Percentiles rank a stretch among this genome's conserved stretches.
These are phyloP conservation scores for Daedaleopsis nitida DNA, from an alignment of 768 basidiomycete species.

Conservation along the genomic window DNA sequence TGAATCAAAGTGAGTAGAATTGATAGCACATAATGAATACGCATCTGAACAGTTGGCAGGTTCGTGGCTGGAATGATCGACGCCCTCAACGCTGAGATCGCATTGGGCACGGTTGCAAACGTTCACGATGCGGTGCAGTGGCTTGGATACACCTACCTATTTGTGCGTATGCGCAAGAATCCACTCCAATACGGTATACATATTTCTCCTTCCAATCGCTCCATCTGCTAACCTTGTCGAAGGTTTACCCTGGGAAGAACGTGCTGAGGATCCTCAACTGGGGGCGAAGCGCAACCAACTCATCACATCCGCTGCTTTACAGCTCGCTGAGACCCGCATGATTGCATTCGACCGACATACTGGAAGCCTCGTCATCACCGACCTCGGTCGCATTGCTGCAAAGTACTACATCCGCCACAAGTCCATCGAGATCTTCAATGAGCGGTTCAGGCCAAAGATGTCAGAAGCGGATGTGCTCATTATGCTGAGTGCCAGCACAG, in stretches of 20 bases:
- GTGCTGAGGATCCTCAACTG: constrained; percentile 72
- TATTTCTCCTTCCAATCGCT: neutral
- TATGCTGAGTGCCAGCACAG: constrained; percentile 88
- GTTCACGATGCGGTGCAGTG: constrained; percentile 86
- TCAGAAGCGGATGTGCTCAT: constrained; percentile 88
- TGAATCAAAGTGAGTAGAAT: constrained; percentile 78
- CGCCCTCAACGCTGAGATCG: constrained; percentile 92
- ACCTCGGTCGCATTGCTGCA: constrained; percentile 93
- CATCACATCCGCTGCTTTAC: constrained; percentile 63
- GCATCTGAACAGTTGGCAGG: constrained; percentile 29
- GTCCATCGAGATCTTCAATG: constrained; percentile 87
- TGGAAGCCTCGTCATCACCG: constrained; percentile 73
- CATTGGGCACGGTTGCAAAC: constrained; percentile 91
- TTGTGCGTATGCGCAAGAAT: constrained; percentile 92
- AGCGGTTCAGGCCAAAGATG: constrained; percentile 78
- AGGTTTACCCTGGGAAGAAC: constrained; percentile 77
- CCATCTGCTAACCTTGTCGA: neutral
- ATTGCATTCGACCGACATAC: constrained; percentile 66
- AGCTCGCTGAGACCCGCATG: constrained; percentile 76
- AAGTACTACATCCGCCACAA: constrained; percentile 91
- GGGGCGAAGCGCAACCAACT: constrained; percentile 69
- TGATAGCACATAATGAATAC: neutral
- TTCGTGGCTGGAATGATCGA: constrained; percentile 87
- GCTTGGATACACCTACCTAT: constrained; percentile 97
- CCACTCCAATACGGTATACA: constrained; percentile 78